phyloP scores from a whole-genome alignment of 495 filamentous ascomycete genomes.

The Podospora pseudopauciseta region DNA sequence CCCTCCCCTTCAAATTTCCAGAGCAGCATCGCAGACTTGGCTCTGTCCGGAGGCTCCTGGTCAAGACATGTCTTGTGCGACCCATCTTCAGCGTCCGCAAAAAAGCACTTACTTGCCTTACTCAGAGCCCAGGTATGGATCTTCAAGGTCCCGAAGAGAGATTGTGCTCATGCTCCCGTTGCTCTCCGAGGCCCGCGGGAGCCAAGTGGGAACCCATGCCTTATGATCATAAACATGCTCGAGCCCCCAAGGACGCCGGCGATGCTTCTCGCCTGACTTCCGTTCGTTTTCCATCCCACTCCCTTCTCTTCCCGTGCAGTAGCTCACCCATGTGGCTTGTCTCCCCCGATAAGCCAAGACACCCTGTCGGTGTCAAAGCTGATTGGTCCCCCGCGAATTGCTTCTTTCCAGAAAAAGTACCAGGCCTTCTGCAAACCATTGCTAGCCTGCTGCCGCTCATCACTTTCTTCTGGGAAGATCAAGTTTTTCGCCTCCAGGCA shows the following conservation, averaged over 20 bases:
- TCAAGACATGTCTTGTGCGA: neutral
- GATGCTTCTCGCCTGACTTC: neutral
- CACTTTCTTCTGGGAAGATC: neutral
- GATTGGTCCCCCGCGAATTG: constrained; percentile 10
- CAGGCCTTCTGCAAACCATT: constrained; percentile 5
- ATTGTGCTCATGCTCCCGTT: neutral
- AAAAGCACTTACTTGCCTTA: neutral
- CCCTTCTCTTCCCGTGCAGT: neutral
- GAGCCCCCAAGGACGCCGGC: neutral
- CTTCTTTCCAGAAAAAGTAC: constrained; percentile 10
- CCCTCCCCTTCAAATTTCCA: neutral
- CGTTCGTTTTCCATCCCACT: constrained; percentile 1
- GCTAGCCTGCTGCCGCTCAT: constrained; percentile 2
- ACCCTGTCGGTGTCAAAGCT: constrained; percentile 1
- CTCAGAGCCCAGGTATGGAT: neutral
- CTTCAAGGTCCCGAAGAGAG: neutral
- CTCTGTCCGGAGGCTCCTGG: neutral
- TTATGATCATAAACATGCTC: neutral
- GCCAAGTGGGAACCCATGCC: neutral
- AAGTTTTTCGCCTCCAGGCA: constrained; percentile 1
- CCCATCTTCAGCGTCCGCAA: neutral
- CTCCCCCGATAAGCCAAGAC: neutral
- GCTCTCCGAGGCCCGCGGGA: neutral
- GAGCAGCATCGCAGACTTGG: neutral
- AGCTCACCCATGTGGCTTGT: constrained; percentile 1